These are phyloP conservation scores for Ogataea methylovora DNA, from an alignment of 805 yeast species.

Conservation along the genomic window DNA sequence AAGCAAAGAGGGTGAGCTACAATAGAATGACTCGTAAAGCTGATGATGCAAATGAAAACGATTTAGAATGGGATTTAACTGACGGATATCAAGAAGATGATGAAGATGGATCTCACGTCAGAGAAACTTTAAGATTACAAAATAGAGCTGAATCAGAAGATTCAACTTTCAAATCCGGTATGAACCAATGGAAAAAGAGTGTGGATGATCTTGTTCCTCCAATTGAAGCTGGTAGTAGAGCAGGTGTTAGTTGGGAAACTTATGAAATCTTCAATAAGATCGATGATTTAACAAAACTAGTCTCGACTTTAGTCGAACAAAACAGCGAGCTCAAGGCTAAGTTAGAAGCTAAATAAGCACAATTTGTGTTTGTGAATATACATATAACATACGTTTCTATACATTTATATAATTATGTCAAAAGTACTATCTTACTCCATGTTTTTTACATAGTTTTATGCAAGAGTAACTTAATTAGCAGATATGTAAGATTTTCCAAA, in stretches of 20 bases:
- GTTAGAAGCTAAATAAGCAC: not conserved
- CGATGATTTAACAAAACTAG: conserved; percentile 35
- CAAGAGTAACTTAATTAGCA: too few relatives aligned
- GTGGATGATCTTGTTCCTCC: conserved; percentile 52
- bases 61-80: conserved; percentile 75
- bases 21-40: conserved; percentile 55
- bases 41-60: conserved; percentile 75
- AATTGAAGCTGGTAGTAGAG: conserved; percentile 42
- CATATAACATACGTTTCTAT: too few relatives aligned
- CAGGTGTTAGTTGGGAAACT: conserved; percentile 59
- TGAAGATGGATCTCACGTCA: conserved; percentile 19
- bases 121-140: conserved; percentile 40
- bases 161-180: conserved; percentile 54
- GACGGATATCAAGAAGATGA: conserved; percentile 56
- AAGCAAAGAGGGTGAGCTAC: conserved; percentile 64
- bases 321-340: conserved; percentile 13
- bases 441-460: too few relatives aligned
- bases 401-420: too few relatives aligned
- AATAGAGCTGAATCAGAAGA: conserved; percentile 59
- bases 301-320: conserved; percentile 28
- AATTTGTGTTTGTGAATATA: too few relatives aligned
- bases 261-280: conserved; percentile 47
- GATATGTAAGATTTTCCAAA: too few relatives aligned
- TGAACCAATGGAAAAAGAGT: conserved; percentile 39
- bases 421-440: too few relatives aligned